Base-by-base conservation (phyloP, 164 flowering plant species). In the Aristolochia californica region DNA sequence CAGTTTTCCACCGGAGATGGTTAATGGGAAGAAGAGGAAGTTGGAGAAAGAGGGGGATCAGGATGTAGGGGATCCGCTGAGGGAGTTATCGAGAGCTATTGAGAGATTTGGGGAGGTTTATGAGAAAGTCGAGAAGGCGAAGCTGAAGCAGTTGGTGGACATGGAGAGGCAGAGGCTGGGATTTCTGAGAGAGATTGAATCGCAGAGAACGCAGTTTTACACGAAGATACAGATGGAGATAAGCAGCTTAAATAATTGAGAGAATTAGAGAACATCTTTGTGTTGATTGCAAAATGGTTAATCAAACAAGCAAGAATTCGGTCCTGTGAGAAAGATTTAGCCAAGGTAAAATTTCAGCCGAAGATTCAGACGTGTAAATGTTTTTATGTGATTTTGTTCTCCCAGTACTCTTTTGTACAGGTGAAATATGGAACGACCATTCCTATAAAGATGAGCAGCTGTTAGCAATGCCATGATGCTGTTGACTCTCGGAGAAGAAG, bases 161-260 rank as follows among this genome's bases (percentile, higher is more conserved):
- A 80, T 90, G 97, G 95, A 90, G 85, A 80, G 80, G 84, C 80
- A 85, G 71, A 71, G 97, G 70, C 80, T 90, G 91, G 80, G 77
- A 66, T 90, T 90, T 53, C 75, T 80, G 0, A 90, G 83, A 70
- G 95, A 90, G 59, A 54, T 87, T 49, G 97, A 90, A 66, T 60
- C 85, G 85, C 95, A 90, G 78, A 80, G 94, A 58, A 87, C 87
- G 95, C 88, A 87, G 78, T 83, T 85, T 59, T 80, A 82, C 55
- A 73, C 81, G 86, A 81, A 87, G 65, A 80, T 91, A 10, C 95
- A 87, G 71, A 18, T 87, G 76, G 94, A 87, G 82, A 74, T 90
- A 43, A 16, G 5, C 22, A 47, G 50, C 50, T 20, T 47, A 47
- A 8, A 47, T 20, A 47, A n/a, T 20, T 47, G 50, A 34, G 10